Base-by-base conservation (phyloP, 495 filamentous ascomycete species). In the Aspergillus ostianus region DNA sequence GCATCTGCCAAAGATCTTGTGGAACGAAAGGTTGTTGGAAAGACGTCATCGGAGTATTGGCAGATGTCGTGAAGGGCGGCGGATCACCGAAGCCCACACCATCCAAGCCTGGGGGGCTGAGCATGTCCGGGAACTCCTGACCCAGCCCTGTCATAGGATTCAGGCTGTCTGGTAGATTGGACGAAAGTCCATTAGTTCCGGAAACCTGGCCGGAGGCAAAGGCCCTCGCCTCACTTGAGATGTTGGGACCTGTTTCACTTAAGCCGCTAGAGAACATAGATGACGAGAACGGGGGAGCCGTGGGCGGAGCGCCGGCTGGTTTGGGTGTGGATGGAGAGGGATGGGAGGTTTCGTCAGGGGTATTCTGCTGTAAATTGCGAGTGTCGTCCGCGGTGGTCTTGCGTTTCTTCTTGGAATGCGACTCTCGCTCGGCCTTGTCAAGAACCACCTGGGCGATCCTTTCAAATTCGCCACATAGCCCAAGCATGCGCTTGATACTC, bases 1-100 rank as follows among this genome's bases (percentile, higher is more conserved):
- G 90, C 85, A 97, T 88, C 71, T 92, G 89, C 90, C 93, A 98
- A 53, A 98, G 75, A 78, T 98, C 95, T 65, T 93, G 92, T n/a
- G 94, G 94, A 48, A 98, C 88, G 66, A 96, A 91, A 1, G 93
- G 92, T 62, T 97, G 92, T 68, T 97, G 91, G 69, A 92, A 92
- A 21, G 77, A 74, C 47, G 69, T 71, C 59, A 80, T 72, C 19
- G 70, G 70, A n/a, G 72, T 68, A 2, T 83, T 62, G 73, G 65
- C 65, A 73, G 66, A 44, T 69, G 68, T 17, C 58, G 76, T 45
- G 70, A 74, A 60, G 62, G 65, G 58, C 51, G 60, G 59, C 70
- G 73, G 72, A 44, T 85, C 82, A 7, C 77, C 70, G 67, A 85
- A 79, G 48, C 63, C 62, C 8, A 72, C 60, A 27, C 70, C 67